These are phyloP conservation scores for Heliocybe sulcata DNA, from an alignment of 1,284 basidiomycete species.

Conservation along the genomic window DNA sequence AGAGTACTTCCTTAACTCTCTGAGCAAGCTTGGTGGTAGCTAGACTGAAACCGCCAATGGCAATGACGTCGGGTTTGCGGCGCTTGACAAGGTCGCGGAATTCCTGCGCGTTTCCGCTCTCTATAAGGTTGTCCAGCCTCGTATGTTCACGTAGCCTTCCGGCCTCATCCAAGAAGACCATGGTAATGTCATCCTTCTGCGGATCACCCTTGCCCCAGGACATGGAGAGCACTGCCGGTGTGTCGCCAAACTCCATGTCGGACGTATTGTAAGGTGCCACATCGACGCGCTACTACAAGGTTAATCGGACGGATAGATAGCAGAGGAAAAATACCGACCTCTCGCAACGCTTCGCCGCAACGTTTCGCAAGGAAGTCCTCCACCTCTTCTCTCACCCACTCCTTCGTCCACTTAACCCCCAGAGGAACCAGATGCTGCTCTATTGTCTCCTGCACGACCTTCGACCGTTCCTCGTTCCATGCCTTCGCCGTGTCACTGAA, in stretches of 20 bases:
- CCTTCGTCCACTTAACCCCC: slow-evolving; percentile 82
- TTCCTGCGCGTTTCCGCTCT: slow-evolving; percentile 59
- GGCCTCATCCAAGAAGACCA: slow-evolving; percentile 83
- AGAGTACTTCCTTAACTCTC: slow-evolving; percentile 47
- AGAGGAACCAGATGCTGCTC: slow-evolving; percentile 78
- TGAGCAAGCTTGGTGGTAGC: slow-evolving; percentile 72
- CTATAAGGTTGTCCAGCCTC: slow-evolving; percentile 83
- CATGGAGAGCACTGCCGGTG: slow-evolving; percentile 83
- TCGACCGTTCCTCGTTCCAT: slow-evolving; percentile 90
- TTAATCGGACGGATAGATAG: slow-evolving; percentile 10
- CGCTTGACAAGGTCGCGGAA: slow-evolving; percentile 80
- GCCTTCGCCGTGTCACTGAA: slow-evolving; percentile 79
- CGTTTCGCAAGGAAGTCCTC: slow-evolving; percentile 76
- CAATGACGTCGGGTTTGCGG: slow-evolving; percentile 84
- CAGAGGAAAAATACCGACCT: slow-evolving; percentile 53
- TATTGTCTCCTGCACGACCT: slow-evolving; percentile 74
- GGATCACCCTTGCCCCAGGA: slow-evolving; percentile 96
- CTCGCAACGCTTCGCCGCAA: slow-evolving; percentile 64
- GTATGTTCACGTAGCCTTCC: slow-evolving; percentile 86
- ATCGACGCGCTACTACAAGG: slow-evolving; percentile 50
- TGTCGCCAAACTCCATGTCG: slow-evolving; percentile 62
- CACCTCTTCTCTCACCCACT: slow-evolving; percentile 86
- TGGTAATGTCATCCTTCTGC: slow-evolving; percentile 81
- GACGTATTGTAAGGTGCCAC: slow-evolving; percentile 67
- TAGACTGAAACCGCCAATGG: slow-evolving; percentile 84